Base-by-base conservation (phyloP, 345 rosid genomes). In the Linum tenue region DNA sequence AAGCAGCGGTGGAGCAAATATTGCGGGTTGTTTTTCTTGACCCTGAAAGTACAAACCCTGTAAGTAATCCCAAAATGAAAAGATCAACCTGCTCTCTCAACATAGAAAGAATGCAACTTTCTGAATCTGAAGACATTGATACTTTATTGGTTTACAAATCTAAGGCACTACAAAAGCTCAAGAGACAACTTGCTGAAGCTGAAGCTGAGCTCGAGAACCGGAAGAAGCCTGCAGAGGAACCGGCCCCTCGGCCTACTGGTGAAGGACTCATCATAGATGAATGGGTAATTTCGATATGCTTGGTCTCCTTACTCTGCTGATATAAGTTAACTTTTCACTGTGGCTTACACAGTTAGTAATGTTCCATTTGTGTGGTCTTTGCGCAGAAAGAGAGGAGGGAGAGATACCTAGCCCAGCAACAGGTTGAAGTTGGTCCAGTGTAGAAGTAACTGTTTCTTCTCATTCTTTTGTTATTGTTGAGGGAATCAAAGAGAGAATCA, bases 381-480 rank as follows among this genome's bases (percentile, higher is more conserved):
- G 31, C 31, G 40, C 77, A 74, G 78, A 74, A 74, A 59, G 78
- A 74, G 64, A 55, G 78, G 7, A 66, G 78, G 43, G 78, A 69
- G 53, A 70, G 78, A 63, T 74, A 74, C 65, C 60, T 74, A 50
- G 78, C 78, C 2, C 59, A 66, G 51, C 78, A 74, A 64, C 78
- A 74, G 64, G n/a, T 66, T 62, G 70, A 70, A 62, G 69, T 76
- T 56, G 82, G 74, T 75, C 65, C 84, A 6, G 78, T 80, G 64
- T 77, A 71, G 67, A 74, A 22, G 31, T 22, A 22, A 22, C 31
- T 22, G 17, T 42, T 8, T 22, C 31, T 68, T 7, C 15, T 9
- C 14, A 48, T 48, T 67, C 55, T 59, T 62, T 65, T 63, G 48
- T 67, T 43, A n/a, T 53, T 55, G 43, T 59, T 22, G 31, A 22